Evolutionary conservation across 352 stramenopile species (phyloP), one percentile per base, ranked within the genome.

Genomic region (Pythium brassicae): DNA sequence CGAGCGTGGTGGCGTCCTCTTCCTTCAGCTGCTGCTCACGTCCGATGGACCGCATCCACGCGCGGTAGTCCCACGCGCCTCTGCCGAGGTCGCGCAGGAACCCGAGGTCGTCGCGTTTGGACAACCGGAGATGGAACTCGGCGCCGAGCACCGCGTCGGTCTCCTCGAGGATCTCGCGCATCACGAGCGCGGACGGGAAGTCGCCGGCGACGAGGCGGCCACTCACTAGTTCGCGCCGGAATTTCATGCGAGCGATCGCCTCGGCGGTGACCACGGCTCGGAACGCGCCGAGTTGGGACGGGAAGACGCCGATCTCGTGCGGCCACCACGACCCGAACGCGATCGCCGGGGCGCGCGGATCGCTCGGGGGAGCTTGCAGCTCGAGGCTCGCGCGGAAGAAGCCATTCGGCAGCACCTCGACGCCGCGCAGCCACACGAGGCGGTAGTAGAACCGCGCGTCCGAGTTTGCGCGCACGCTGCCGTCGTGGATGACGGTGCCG

Each of bases 341-440:
- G 9, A n/a, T 22, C 26, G n/a, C 20, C 34, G 20, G 11, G 1
- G 14, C 5, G 12, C 11, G 27, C 5, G 17, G 52, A 15, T 53
- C 20, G n/a, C n/a, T 46, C 4, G n/a, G 53, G n/a, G 27, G 59
- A 14, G 55, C 57, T 29, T 71, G 61, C 7, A 90, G 65, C 39
- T 71, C 48, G 11, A 92, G 53, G 10, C 53, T 66, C 15, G 82
- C 79, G 20, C 76, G 74, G 55, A 75, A 90, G 44, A 81, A 83
- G 15, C 77, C 72, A 50, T 90, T 89, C 3, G 74, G 62, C n/a
- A 92, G 59, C 25, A 74, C 55, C 49, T 86, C 64, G 12, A 92
- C 73, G 4, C 79, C 82, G 50, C 82, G 69, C 3, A 92, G 55
- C 79, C 78, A 92, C 17, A 90, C 55, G 37, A 92, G 63, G 10